phyloP scores from a whole-genome alignment of 805 yeast genomes.

The Dipodascus albidus region DNA sequence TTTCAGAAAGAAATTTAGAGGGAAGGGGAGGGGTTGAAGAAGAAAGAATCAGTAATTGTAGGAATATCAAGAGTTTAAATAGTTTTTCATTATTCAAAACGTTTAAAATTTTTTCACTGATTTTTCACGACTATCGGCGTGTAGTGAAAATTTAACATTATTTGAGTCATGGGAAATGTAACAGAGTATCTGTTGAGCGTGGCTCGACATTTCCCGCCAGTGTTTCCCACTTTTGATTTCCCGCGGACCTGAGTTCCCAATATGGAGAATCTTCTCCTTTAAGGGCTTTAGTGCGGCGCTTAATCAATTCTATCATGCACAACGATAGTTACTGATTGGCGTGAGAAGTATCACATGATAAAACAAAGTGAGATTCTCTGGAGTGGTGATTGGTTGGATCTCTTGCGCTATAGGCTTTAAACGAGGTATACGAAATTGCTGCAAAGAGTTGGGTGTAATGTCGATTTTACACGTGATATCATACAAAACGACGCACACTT shows the following conservation, averaged over 20 bases:
- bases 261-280: neutral
- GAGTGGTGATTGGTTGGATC: neutral
- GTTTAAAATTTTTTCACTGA: no score
- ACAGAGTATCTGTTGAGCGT: neutral
- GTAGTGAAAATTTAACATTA: neutral
- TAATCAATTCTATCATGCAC: neutral
- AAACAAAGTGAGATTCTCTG: neutral
- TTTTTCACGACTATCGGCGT: neutral
- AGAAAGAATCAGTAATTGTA: neutral
- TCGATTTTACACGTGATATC: neutral
- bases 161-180: neutral
- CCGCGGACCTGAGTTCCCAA: neutral
- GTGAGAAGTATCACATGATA: neutral
- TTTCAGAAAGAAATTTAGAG: neutral
- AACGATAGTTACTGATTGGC: neutral
- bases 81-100: neutral
- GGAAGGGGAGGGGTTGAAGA: constrained; percentile 1
- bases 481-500: neutral
- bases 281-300: neutral
- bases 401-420: neutral
- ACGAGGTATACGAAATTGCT: neutral
- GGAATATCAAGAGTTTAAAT: neutral
- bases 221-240: neutral
- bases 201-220: neutral
- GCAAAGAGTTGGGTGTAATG: neutral